phyloP scores from a whole-genome alignment of 306 rosid genomes.

The Acacia crassicarpa region DNA sequence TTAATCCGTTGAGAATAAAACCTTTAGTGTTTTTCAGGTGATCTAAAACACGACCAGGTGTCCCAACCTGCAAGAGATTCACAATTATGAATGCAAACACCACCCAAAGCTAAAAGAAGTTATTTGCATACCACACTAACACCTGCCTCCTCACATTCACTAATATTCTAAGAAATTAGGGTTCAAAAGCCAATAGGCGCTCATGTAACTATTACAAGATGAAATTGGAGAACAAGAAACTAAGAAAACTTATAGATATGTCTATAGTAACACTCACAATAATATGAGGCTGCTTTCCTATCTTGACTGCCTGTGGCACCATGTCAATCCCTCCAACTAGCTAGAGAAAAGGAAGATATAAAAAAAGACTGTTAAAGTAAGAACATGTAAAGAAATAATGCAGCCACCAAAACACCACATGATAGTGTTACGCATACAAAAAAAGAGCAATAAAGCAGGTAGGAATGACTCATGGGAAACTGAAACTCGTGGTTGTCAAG shows the following conservation, averaged over 20 bases:
- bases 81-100: constrained; percentile 20
- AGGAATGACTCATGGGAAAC: constrained; percentile 3
- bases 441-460: background rate
- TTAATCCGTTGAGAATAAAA: constrained; percentile 63
- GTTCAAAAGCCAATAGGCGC: background rate
- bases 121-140: background rate
- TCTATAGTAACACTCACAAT: constrained; percentile 62
- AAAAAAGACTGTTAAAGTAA: background rate
- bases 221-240: background rate
- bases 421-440: background rate
- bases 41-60: constrained; percentile 93
- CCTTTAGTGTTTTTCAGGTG: constrained; percentile 82
- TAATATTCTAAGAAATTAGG: background rate
- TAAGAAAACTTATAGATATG: constrained; percentile 22
- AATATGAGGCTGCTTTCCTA: constrained; percentile 86
- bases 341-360: constrained; percentile 42
- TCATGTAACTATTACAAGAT: constrained; percentile 8
- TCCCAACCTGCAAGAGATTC: constrained; percentile 66
- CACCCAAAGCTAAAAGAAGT: background rate
- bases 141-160: background rate
- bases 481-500: background rate
- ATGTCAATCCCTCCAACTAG: constrained; percentile 89
- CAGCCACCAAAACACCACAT: constrained; percentile 6
- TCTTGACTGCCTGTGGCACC: constrained; percentile 59
- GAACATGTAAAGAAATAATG: constrained; percentile 7